phyloP scores from a whole-genome alignment of 2,329 filamentous ascomycete genomes.

The Lasiodiplodia sp. region DNA sequence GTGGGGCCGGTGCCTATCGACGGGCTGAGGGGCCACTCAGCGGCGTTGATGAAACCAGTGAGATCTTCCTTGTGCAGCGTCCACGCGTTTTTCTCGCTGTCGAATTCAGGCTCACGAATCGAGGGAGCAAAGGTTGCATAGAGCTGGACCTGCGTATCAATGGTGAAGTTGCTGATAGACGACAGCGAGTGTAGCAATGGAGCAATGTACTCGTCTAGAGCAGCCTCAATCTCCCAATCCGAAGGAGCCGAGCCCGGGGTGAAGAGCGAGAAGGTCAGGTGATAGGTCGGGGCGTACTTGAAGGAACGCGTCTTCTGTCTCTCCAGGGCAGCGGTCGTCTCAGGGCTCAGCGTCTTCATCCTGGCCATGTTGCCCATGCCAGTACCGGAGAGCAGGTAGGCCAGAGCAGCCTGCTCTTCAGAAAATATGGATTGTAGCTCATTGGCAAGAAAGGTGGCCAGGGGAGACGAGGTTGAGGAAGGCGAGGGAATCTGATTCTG shows the following conservation, averaged over 20 bases:
- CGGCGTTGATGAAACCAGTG: conserved; percentile 94
- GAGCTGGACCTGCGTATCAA: conserved; percentile 94
- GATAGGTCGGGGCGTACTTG: conserved; percentile 92
- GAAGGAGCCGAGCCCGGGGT: conserved; percentile 79
- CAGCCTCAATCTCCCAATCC: conserved; percentile 88
- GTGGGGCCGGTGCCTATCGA: conserved; percentile 94
- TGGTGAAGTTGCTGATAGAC: conserved; percentile 90
- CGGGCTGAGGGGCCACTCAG: conserved; percentile 94
- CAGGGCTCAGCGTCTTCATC: conserved; percentile 59
- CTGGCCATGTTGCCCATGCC: conserved; percentile 51
- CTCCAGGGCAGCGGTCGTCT: conserved; percentile 60
- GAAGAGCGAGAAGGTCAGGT: conserved; percentile 94
- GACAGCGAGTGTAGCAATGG: conserved; percentile 81
- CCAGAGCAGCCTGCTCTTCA: conserved; percentile 86
- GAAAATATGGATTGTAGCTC: conserved; percentile 80
- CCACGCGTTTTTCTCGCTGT: conserved; percentile 65
- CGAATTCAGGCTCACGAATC: conserved; percentile 63
- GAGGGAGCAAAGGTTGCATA: conserved; percentile 77
- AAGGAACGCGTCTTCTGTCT: conserved; percentile 81
- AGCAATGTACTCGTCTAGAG: conserved; percentile 79
- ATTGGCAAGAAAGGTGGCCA: conserved; percentile 79
- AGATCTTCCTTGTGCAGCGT: conserved; percentile 83
- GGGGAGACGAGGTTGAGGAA: conserved; percentile 72
- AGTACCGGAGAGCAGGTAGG: conserved; percentile 52
- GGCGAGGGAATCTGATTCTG: conserved; percentile 71